These are phyloP conservation scores for Leucocoprinus sp. DNA, from an alignment of 768 basidiomycete species.

Conservation along the genomic window DNA sequence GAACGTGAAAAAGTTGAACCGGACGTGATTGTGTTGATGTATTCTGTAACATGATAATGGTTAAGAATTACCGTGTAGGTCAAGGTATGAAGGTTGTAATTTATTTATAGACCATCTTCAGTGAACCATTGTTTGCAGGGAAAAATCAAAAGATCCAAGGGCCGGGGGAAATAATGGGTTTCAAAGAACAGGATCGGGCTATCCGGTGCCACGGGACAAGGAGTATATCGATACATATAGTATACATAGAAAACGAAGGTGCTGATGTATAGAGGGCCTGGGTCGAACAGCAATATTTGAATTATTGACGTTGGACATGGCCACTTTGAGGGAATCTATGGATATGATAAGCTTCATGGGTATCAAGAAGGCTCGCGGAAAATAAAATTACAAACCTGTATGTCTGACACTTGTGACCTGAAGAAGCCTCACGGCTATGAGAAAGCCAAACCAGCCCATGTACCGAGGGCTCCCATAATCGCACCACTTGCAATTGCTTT, in stretches of 20 bases:
- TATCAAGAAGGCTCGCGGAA: neutral
- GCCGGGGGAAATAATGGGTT: no score
- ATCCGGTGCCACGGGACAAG: no score
- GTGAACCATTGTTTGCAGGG: no score
- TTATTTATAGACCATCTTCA: neutral
- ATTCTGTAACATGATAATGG: neutral
- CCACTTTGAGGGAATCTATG: neutral
- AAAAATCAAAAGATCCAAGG: no score
- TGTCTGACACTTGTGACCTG: neutral
- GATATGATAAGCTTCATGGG: conserved; percentile 8
- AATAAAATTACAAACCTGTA: neutral
- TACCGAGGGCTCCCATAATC: conserved; percentile 53
- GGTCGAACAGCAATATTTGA: no score
- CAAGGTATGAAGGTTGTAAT: neutral
- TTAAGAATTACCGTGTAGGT: neutral
- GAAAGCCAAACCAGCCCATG: conserved; percentile 52
- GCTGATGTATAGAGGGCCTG: no score
- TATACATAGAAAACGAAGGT: no score
- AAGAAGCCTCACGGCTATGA: conserved; percentile 5
- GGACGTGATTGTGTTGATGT: no score
- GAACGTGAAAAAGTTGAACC: no score
- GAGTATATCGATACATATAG: no score
- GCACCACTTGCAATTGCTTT: conserved; percentile 46
- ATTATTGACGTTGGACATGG: neutral
- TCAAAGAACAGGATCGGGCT: no score